Evolutionary conservation across 306 rosid species (phyloP), one percentile per base, ranked within the genome.

Genomic region (Begonia fuchsioides): DNA sequence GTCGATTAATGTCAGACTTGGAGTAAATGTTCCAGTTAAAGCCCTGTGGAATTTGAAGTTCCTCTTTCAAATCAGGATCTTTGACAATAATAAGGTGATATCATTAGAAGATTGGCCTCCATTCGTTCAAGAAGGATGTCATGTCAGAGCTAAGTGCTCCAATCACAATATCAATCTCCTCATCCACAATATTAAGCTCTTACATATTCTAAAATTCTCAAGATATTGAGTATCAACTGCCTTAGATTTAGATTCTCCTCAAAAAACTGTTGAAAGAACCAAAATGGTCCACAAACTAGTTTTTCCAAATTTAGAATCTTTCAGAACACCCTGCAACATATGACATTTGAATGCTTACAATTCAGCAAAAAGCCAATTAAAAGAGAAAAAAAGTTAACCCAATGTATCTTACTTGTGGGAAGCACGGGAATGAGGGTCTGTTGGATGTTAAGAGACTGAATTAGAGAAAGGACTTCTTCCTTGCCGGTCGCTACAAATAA

Each of bases 121-220:
- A 92, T 50, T 66, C 93, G 43, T 77, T 77, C 94, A 92, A 35
- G 53, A 92, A 85, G 15, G 72, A 12, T 2, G 61, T 69, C 57
- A 92, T 72, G 61, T 85, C 94, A 19, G 93, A 59, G 70, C 47
- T 78, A 59, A 92, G 62, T 9, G 94, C 98, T 1, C 75, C 87
- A 52, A 92, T 68, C 76, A 92, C 98, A 46, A 92, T 82, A 76
- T 92, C 96, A 51, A 92, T 76, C 72, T 92, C 96, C 17, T 44
- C 62, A 13, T 82, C 76, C 10, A 52, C 49, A 35, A 79, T 71
- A 75, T 46, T 59, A 26, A 63, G 72, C 62, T 71, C 74, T 60
- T 85, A 70, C 95, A 90, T 90, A 74, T 74, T 84, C 46, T 20
- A 18, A 64, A 44, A 51, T 51, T 26, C 35, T 26, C 7, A 8